Conservation (phyloP, 2,329 filamentous ascomycete genomes). For the Myotisia sp. region DNA sequence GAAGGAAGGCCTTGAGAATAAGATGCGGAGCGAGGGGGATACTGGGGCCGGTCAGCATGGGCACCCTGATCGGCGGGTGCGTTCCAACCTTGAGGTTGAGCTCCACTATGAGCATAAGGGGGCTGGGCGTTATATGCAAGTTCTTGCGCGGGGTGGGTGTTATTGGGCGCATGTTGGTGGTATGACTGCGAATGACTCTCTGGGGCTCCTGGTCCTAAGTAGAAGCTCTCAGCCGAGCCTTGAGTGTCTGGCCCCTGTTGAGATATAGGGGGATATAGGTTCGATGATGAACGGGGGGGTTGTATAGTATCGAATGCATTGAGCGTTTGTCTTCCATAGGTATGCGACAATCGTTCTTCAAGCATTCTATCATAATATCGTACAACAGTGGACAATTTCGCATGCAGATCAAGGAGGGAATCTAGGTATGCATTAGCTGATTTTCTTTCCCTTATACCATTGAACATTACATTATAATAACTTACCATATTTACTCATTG, state of each 20-base stretch:
- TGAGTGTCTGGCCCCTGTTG: slow-evolving; percentile 36
- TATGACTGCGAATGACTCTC: background rate
- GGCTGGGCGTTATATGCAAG: slow-evolving; percentile 5
- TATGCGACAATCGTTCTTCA: slow-evolving; percentile 83
- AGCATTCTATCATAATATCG: slow-evolving; percentile 97
- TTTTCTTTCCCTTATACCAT: background rate
- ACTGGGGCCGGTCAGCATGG: background rate
- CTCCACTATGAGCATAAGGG: too few species aligned
- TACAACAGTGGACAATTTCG: slow-evolving; percentile 89
- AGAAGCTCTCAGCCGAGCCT: slow-evolving; percentile 28
- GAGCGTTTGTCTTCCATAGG: slow-evolving; percentile 69
- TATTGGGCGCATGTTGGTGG: background rate
- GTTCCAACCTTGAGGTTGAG: slow-evolving; percentile 5
- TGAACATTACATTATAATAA: too few species aligned
- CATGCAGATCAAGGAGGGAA: slow-evolving; percentile 81
- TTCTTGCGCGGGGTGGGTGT: slow-evolving; percentile 1
- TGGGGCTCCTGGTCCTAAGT: slow-evolving; percentile 3
- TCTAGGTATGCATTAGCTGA: slow-evolving; percentile 40
- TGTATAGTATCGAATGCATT: slow-evolving; percentile 42
- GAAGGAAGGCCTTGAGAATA: too few species aligned
- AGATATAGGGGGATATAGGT: slow-evolving; percentile 58
- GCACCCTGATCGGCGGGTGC: slow-evolving; percentile 2
- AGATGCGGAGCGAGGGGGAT: background rate
- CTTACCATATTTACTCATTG: slow-evolving; percentile 97
- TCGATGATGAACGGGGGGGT: slow-evolving; percentile 38